phyloP scores from a whole-genome alignment of 1,284 basidiomycete species.

The Austroboletus novae-zelandiae region DNA sequence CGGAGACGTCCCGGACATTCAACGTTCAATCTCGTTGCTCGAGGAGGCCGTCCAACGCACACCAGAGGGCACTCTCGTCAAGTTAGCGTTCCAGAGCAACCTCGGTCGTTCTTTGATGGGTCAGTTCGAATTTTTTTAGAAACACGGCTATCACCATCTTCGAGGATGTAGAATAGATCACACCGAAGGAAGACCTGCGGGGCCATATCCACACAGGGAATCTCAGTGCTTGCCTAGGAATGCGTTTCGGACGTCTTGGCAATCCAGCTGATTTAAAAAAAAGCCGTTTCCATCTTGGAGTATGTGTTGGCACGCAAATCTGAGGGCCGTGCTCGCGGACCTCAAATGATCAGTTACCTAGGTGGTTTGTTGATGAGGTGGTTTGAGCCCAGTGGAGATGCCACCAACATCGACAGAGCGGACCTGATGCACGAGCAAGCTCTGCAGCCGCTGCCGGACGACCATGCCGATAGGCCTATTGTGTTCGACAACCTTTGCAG shows the following conservation, averaged over 20 bases:
- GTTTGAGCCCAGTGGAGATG: not conserved
- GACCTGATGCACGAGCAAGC: not conserved
- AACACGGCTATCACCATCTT: not conserved
- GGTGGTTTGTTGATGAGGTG: not conserved
- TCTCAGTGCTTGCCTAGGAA: not conserved
- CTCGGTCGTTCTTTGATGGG: not conserved
- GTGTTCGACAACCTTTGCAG: not conserved
- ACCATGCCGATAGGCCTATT: not conserved
- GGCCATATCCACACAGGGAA: not conserved
- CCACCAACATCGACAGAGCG: not conserved
- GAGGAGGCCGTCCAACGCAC: not conserved
- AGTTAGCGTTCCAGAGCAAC: not conserved
- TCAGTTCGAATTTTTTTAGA: not conserved
- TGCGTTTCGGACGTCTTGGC: not conserved
- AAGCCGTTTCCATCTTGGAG: not conserved
- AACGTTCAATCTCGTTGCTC: not conserved
- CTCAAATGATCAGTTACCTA: not conserved
- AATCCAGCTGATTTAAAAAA: not conserved
- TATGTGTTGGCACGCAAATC: not conserved
- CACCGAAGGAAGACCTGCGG: not conserved
- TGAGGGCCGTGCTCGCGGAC: not conserved
- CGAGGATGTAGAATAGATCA: not conserved
- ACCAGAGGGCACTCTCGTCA: not conserved
- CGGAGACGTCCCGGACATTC: not conserved
- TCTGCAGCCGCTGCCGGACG: not conserved